Base-by-base conservation (phyloP, 192 early-diverging fungal species). In the Haplosporangium gracile region DNA sequence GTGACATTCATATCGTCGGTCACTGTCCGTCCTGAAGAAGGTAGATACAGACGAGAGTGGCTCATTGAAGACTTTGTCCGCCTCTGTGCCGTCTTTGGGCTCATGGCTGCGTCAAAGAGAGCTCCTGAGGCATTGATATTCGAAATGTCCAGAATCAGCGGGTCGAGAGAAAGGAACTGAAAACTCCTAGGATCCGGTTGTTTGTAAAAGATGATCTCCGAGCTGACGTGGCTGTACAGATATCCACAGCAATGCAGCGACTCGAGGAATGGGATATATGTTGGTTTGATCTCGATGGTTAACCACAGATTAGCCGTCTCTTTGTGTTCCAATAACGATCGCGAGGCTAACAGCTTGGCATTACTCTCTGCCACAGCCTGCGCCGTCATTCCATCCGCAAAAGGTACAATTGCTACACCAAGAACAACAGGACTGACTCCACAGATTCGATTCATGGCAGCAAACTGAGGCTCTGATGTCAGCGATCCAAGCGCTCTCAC, bases 81-180 rank as follows among this genome's bases (percentile, higher is more conserved):
- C 57, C 84, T 88, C 57, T 88, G 82, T 29, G 85, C 74, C 42
- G 90, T 87, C 16, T 83, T 88, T 11, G 88, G 80, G 43, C 83
- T 86, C 47, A 82, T 53, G 32, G 89, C 80, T 8, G 82, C 82
- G 45, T 88, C 83, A 74, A 86, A 76, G 18, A 84, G 72, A 29
- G 78, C 70, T n/a, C 81, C 82, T 26, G 73, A 76, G 3, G 76
- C 57, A 74, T 85, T 89, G 55, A 88, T 77, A 20, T 85, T 75
- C 5, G 93, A 92, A 4, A 96, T 90, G 78, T 96, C 95, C 4
- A 96, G 79, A 22, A 91, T 88, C 13, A 96, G 80, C 4, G 95
- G 94, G 26, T 94, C 90, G 2, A 94, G 86, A 22, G 94, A 94
- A 20, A 94, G 82, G 76, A 94, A 96, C 70, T 96, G 95, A 34